These are phyloP conservation scores for Moesziomyces sp. DNA, from an alignment of 1,284 basidiomycete genomes.

Conservation along the genomic window DNA sequence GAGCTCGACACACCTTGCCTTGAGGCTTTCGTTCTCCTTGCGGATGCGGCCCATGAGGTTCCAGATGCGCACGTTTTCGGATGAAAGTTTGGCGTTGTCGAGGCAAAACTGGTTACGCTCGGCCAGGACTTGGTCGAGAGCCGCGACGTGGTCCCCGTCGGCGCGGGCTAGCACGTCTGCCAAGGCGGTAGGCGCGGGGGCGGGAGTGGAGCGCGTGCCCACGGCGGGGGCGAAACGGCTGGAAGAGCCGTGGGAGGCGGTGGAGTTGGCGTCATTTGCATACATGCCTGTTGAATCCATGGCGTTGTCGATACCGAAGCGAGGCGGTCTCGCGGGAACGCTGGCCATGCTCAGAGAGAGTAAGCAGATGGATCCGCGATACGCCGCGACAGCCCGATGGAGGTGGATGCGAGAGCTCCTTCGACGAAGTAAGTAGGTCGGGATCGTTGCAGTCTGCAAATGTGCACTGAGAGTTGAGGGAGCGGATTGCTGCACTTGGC, in stretches of 20 bases:
- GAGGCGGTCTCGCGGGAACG: conserved; percentile 35
- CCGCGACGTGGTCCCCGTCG: conserved; percentile 39
- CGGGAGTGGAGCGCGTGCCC: conserved; percentile 36
- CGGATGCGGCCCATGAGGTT: conserved; percentile 59
- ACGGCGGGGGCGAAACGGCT: conserved; percentile 28
- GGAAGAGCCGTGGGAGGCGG: conserved; percentile 41
- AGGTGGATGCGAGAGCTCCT: no score
- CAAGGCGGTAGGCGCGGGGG: conserved; percentile 48
- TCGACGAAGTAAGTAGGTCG: no score
- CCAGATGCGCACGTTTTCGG: conserved; percentile 64
- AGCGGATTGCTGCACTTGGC: neutral
- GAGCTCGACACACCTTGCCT: conserved; percentile 37
- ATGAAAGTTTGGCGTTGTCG: conserved; percentile 56
- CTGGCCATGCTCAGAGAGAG: conserved; percentile 23
- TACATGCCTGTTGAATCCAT: conserved; percentile 17
- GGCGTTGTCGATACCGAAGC: conserved; percentile 33
- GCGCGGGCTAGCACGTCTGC: conserved; percentile 52
- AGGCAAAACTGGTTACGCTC: conserved; percentile 57
- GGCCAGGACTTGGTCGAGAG: conserved; percentile 58
- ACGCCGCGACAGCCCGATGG: no score
- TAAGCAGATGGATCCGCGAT: neutral
- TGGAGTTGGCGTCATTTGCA: conserved; percentile 28
- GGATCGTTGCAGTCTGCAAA: neutral
- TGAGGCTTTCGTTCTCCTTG: conserved; percentile 61
- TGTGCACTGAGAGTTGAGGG: neutral